Percentiles rank a stretch among this genome's conserved stretches.
Evolutionary conservation across 805 yeast species (phyloP).

Genomic region (Ascoidea rubescens): DNA sequence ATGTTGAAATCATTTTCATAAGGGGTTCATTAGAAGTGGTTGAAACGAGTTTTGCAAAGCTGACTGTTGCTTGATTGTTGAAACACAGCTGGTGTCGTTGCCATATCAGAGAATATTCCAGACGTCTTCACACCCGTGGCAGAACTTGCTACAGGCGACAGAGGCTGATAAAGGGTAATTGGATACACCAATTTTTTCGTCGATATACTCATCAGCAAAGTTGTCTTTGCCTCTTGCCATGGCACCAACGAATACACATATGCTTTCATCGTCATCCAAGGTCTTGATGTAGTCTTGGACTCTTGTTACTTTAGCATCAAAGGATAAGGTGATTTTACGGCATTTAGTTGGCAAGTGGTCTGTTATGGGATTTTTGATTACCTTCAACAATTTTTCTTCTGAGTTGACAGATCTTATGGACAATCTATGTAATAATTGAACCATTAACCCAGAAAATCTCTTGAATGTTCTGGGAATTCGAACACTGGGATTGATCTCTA

Average conservation of each 20-base stretch:
- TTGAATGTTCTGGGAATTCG: slow-evolving; percentile 97
- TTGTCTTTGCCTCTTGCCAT: slow-evolving; percentile 98
- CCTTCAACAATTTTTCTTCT: slow-evolving; percentile 85
- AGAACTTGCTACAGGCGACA: slow-evolving; percentile 94
- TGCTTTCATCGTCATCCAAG: slow-evolving; percentile 78
- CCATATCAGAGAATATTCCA: slow-evolving; percentile 68
- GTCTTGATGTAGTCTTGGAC: slow-evolving; percentile 78
- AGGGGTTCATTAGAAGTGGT: neutral
- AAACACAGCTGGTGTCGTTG: slow-evolving; percentile 94
- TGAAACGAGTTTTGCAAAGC: neutral
- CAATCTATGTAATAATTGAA: slow-evolving; percentile 82
- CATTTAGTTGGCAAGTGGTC: slow-evolving; percentile 96
- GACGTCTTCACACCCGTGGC: slow-evolving; percentile 98
- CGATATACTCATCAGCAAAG: slow-evolving; percentile 94
- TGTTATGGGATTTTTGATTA: slow-evolving; percentile 92
- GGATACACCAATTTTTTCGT: slow-evolving; percentile 91
- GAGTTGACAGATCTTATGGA: slow-evolving; percentile 91
- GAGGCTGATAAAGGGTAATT: slow-evolving; percentile 94
- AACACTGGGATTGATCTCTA: slow-evolving; percentile 92
- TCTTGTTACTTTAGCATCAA: slow-evolving; percentile 77
- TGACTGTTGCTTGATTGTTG: slow-evolving; percentile 24
- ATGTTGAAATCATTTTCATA: no score
- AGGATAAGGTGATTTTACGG: slow-evolving; percentile 81
- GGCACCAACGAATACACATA: slow-evolving; percentile 97
- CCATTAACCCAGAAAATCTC: slow-evolving; percentile 96